Conservation (phyloP, 2,329 filamentous ascomycete genomes). For the Cladosporium oxysporum region DNA sequence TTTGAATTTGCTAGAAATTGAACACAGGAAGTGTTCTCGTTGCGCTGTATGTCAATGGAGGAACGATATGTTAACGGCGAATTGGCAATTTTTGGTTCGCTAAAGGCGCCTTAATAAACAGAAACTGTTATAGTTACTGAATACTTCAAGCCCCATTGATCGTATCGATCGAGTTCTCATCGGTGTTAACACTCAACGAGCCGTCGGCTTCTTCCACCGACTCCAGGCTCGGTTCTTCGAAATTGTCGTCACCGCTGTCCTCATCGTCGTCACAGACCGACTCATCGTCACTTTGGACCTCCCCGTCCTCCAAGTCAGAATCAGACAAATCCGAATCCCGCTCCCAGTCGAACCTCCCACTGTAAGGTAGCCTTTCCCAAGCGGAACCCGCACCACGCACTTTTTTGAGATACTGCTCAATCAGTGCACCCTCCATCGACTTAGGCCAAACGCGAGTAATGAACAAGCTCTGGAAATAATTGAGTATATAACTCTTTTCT, state of each 20-base stretch:
- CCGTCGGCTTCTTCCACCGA: background rate
- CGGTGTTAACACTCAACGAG: too few relatives aligned
- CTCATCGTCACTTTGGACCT: background rate
- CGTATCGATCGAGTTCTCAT: too few relatives aligned
- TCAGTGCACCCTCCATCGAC: background rate
- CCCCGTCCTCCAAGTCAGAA: background rate
- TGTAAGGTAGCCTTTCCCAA: background rate
- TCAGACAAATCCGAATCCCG: background rate
- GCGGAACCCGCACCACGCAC: background rate
- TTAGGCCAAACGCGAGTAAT: background rate
- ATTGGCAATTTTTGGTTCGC: too few relatives aligned
- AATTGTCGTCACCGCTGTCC: background rate
- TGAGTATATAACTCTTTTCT: constrained; percentile 16
- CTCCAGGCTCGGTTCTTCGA: background rate
- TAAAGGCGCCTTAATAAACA: too few relatives aligned
- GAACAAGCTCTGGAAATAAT: background rate
- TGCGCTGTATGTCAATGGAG: too few relatives aligned
- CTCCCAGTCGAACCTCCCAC: background rate
- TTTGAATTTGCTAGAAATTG: background rate
- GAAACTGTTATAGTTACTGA: too few relatives aligned
- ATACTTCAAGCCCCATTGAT: too few relatives aligned
- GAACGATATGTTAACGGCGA: too few relatives aligned
- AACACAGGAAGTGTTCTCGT: background rate
- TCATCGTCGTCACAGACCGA: too few relatives aligned
- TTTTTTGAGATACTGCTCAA: background rate